A percentile compares a stretch with the other conserved stretches of the same genome.
Conservation (phyloP, 2,329 filamentous ascomycete genomes). For the Aaosphaeria pasadenensis region DNA sequence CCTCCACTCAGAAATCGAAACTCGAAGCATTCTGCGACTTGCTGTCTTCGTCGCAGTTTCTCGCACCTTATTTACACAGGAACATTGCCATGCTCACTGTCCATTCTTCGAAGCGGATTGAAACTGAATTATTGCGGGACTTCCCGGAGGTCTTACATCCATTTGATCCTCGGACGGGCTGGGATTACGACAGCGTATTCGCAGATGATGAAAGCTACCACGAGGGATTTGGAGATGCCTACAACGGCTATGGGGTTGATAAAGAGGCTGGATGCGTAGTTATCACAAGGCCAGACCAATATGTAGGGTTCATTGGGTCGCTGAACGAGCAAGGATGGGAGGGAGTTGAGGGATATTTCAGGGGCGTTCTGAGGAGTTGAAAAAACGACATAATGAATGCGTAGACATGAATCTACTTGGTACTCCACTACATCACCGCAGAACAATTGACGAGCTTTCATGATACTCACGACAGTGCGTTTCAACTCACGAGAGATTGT, state of each 20-base stretch:
- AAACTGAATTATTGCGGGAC: constrained; percentile 42
- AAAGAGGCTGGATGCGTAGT: constrained; percentile 55
- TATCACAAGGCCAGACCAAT: constrained; percentile 64
- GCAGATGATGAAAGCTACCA: constrained; percentile 47
- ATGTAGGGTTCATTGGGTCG: constrained; percentile 51
- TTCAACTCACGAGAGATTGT: too few relatives aligned
- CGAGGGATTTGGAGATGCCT: constrained; percentile 44
- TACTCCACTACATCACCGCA: too few relatives aligned
- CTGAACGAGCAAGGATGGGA: constrained; percentile 28
- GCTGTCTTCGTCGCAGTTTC: constrained; percentile 40
- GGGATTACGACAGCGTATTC: constrained; percentile 45
- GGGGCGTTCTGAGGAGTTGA: constrained; percentile 17
- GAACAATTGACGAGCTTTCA: too few relatives aligned
- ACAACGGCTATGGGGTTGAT: constrained; percentile 60
- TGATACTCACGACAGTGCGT: too few relatives aligned
- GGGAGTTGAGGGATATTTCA: constrained; percentile 31
- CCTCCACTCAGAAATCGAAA: constrained; percentile 41
- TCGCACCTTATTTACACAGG: constrained; percentile 46
- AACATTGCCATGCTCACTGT: constrained; percentile 61
- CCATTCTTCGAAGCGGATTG: constrained; percentile 52
- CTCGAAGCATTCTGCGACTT: constrained; percentile 49
- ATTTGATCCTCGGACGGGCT: constrained; percentile 36
- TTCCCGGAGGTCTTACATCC: constrained; percentile 45
- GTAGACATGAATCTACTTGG: too few relatives aligned
- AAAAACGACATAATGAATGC: too few relatives aligned